Evolutionary conservation across 1,284 basidiomycete genomes (phyloP), one percentile per base, ranked within the genome.

Genomic region (Boletus semigastroideus): DNA sequence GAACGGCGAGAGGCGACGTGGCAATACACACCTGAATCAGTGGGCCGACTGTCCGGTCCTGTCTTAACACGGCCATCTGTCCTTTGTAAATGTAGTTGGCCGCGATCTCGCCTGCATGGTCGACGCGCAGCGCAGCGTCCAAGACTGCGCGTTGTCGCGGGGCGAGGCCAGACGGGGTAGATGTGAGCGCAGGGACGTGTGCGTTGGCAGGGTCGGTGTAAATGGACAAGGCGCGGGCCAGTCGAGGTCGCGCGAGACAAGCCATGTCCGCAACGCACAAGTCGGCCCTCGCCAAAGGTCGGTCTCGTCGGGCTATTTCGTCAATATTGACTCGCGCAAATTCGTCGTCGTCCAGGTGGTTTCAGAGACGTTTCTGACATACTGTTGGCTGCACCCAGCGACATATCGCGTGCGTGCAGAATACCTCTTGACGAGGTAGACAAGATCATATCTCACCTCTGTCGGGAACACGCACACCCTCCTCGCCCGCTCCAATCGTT

Each of bases 21-120:
- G 22, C 39, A 17, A 39, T 31, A 42, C 81, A 57, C 60, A 86
- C 93, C 73, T 93, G 88, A 54, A 95, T 87, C 46, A 96, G 73
- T 11, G 80, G 76, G 1, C 83, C 83, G n/a, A 82, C 75, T 25
- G 65, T 67, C 22, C 73, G 74, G 67, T 95, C 84, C 20, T 76
- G 75, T 19, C 87, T 81, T 1, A 92, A 73, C 28, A 91, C 77
- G 50, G 80, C 81, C 60, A 87, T 72, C 66, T 96, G 94, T 2
- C 94, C 94, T 60, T 79, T 75, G 72, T 96, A 97, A 46, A 97
- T 97, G 75, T 84, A 94, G 72, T 96, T 96, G 14, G 94, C 94
- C 2, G 93, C 94, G 27, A 95, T 76, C 70, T 97, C 94, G 5
- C 94, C 94, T 0, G 93, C 94, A 59, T 95, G 93, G 71, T 97